Evolutionary conservation across 257 asterid genomes (phyloP), one percentile per base, ranked within the genome.

Genomic region (Sherardia arvensis): DNA sequence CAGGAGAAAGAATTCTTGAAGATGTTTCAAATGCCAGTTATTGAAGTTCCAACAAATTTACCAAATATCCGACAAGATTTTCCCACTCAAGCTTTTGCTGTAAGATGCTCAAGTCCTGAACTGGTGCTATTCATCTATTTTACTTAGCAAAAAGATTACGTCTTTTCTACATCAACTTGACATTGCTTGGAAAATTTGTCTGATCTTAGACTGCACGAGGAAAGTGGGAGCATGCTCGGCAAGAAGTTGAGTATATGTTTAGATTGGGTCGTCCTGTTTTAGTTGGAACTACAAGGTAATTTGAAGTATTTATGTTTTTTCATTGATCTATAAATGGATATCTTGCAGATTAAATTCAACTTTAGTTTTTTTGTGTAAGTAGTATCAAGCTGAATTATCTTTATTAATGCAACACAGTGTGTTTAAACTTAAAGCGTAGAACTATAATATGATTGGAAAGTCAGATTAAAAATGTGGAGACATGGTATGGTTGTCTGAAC

Each of bases 1-100:
- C 74, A 92, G 99, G 99, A 93, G 78, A 93, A 85, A 77, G 99
- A 93, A 73, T 93, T 93, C 77, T 76, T 90, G 78, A 93, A 93
- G 75, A 87, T 90, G 93, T 93, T 89, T 67, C 86, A 84, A 77
- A 68, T 70, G 75, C 99, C 99, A 66, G 99, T 93, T 53, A 84
- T 93, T 81, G 99, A 84, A 77, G 91, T 93, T 66, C 99, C 97
- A 51, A 90, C 97, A 28, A 93, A 90, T 81, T 81, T 82, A 90
- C 79, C 90, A 62, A 93, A 86, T 74, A 83, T 87, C 76, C 94
- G 97, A 66, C 66, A 82, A 30, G 99, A 93, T 77, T 81, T 87
- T 62, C 96, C 96, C 25, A 84, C 80, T 73, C 95, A 87, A 79
- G 95, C 97, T 75, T 93, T 87, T 83, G 97, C 96, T 26, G 99